Base-by-base conservation (phyloP, 2,329 filamentous ascomycete species). In the Colletotrichum nymphaeae region DNA sequence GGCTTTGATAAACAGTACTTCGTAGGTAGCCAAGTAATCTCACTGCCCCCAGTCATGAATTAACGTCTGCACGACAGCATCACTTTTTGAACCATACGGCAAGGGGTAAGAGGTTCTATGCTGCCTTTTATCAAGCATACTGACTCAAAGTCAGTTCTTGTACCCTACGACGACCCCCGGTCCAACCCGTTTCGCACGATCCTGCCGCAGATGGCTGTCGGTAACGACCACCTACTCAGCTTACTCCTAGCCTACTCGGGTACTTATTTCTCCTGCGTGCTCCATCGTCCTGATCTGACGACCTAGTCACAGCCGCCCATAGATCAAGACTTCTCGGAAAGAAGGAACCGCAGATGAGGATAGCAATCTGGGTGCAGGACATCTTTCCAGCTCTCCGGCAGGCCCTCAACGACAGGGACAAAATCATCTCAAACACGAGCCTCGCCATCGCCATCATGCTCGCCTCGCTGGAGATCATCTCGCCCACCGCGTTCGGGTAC, bases 401-500 rank as follows among this genome's bases (percentile, higher is more conserved):
- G 73, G 91, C 93, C 1, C 86, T 97, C 26, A 86, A 88, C 72
- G 88, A 91, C 67, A 87, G 88, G 0, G 86, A 87, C 52, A 86
- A 89, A 74, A 89, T 90, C 53, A 91, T 95, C 12, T 92, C 93
- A 1, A 92, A 95, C 76, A 90, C 90, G 19, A 94, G 93, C 67
- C 86, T 97, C 3, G 94, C 94, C 0, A 94, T 94, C 0, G 93
- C 94, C 8, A 95, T 97, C 75, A 95, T 97, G 93, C 88, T 97
- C 58, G 90, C 94, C 0, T 95, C 94, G 1, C 86, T 97, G 24
- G 94, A 97, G 78, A 96, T 97, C 69, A 92, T 97, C 63, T 95
- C 93, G 0, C 94, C 94, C 0, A 93, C 92, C 69, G 93, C 93
- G 0, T 96, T 97, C 78, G 94, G 93, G 67, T 92, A 94, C n/a